These are phyloP conservation scores for Aspergillus saccharolyticus DNA, from an alignment of 495 filamentous ascomycete genomes.

Conservation along the genomic window DNA sequence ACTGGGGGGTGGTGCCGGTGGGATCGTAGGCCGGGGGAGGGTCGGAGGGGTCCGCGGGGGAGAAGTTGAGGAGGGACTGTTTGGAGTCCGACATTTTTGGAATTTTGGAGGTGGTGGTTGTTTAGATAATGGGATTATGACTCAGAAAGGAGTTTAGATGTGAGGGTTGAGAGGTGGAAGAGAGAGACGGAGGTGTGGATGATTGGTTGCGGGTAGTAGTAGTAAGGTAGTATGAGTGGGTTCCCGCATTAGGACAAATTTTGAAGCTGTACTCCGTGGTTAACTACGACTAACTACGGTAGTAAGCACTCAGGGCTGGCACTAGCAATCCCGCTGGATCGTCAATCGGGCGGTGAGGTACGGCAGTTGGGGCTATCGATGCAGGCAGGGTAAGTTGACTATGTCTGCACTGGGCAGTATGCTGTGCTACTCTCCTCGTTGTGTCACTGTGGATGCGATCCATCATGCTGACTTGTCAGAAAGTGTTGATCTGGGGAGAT, in stretches of 20 bases:
- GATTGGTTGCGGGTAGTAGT: too few relatives aligned
- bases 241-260: not conserved
- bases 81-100: slow-evolving; percentile 35
- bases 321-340: too few relatives aligned
- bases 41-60: slow-evolving; percentile 29
- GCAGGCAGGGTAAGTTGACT: too few relatives aligned
- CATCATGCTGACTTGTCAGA: not conserved
- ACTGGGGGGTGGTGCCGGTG: slow-evolving; percentile 6
- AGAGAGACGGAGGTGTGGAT: not conserved
- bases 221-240: too few relatives aligned
- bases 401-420: too few relatives aligned
- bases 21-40: slow-evolving; percentile 36
- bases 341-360: slow-evolving; percentile 9
- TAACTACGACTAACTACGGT: too few relatives aligned
- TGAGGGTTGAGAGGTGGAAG: not conserved
- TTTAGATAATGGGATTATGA: not conserved
- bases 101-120: too few relatives aligned
- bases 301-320: too few relatives aligned
- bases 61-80: slow-evolving; percentile 25
- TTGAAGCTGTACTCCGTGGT: not conserved
- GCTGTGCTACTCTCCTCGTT: not conserved
- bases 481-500: not conserved
- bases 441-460: not conserved
- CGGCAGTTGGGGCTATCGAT: slow-evolving; percentile 10
- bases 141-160: not conserved